A percentile compares a stretch with the other conserved stretches of the same genome.
phyloP scores from a whole-genome alignment of 2,329 filamentous ascomycete genomes.

The Didymella arachidicola region DNA sequence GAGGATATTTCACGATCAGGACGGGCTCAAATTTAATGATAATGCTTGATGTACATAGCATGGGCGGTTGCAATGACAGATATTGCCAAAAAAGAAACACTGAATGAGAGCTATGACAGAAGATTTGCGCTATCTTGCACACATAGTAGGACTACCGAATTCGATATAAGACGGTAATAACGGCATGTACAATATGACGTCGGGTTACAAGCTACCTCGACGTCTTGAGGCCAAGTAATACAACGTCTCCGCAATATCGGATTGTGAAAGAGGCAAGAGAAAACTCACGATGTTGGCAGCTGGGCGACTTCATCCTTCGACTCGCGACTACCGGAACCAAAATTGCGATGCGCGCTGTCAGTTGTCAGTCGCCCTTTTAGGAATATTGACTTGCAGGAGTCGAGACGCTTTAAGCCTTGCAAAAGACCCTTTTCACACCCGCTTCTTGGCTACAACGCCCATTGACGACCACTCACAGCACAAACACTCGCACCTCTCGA shows the following conservation, averaged over 20 bases:
- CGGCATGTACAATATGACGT: neutral
- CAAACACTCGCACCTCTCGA: neutral
- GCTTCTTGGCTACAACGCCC: neutral
- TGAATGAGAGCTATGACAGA: neutral
- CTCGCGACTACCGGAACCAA: constrained; percentile 16
- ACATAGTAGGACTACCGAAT: neutral
- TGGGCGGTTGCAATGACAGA: constrained; percentile 10
- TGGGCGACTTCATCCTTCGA: constrained; percentile 17
- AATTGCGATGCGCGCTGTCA: constrained; percentile 31
- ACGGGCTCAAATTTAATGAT: constrained; percentile 25
- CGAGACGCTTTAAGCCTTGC: neutral
- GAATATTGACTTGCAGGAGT: constrained; percentile 1
- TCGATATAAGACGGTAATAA: neutral
- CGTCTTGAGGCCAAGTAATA: constrained; percentile 13
- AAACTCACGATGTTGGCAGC: constrained; percentile 13
- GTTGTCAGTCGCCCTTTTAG: constrained; percentile 10
- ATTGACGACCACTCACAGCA: neutral
- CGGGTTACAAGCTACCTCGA: constrained; percentile 5
- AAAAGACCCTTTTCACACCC: neutral
- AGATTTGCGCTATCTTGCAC: neutral
- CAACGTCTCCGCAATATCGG: neutral
- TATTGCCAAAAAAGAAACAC: constrained; percentile 6
- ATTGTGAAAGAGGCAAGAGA: neutral
- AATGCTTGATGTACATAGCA: constrained; percentile 25
- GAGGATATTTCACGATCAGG: constrained; percentile 11